Conservation (phyloP, 2,329 filamentous ascomycete genomes). For the Aspergillus udagawae region DNA sequence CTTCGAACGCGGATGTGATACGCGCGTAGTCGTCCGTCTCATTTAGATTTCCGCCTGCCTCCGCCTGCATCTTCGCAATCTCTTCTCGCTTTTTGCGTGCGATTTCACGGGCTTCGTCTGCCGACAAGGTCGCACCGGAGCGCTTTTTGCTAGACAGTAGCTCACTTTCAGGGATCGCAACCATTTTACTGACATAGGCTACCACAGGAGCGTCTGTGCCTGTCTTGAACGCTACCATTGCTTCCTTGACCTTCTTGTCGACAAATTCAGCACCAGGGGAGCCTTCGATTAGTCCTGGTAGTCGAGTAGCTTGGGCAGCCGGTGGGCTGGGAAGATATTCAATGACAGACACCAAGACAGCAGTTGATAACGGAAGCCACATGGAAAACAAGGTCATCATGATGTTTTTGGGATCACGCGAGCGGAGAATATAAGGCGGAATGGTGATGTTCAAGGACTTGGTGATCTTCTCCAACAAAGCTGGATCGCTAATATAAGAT, state of each 20-base stretch:
- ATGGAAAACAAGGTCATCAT: constrained; percentile 81
- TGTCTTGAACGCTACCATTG: constrained; percentile 76
- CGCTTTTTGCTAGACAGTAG: constrained; percentile 76
- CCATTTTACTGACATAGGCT: constrained; percentile 97
- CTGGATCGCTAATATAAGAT: constrained; percentile 58
- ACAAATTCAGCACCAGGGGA: constrained; percentile 75
- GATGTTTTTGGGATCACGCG: constrained; percentile 76
- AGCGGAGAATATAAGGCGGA: constrained; percentile 76
- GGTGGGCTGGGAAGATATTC: constrained; percentile 86
- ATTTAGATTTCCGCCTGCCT: constrained; percentile 36
- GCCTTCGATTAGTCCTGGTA: constrained; percentile 72
- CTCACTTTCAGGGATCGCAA: constrained; percentile 89
- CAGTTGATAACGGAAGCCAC: constrained; percentile 91
- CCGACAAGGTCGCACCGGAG: constrained; percentile 66
- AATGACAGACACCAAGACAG: constrained; percentile 86
- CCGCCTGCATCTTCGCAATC: constrained; percentile 72
- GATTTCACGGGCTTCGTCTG: constrained; percentile 85
- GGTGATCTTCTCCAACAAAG: constrained; percentile 85
- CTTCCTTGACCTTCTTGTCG: constrained; percentile 65
- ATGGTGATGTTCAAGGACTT: constrained; percentile 84
- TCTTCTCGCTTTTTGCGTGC: constrained; percentile 86
- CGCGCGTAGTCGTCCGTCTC: constrained; percentile 50
- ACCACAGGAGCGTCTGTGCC: constrained; percentile 72
- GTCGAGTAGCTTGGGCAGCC: constrained; percentile 70
- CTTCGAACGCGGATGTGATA: constrained; percentile 59